A percentile compares a stretch with the other conserved stretches of the same genome.
phyloP scores from a whole-genome alignment of 2,329 filamentous ascomycete genomes.

The Aureobasidium namibiae region DNA sequence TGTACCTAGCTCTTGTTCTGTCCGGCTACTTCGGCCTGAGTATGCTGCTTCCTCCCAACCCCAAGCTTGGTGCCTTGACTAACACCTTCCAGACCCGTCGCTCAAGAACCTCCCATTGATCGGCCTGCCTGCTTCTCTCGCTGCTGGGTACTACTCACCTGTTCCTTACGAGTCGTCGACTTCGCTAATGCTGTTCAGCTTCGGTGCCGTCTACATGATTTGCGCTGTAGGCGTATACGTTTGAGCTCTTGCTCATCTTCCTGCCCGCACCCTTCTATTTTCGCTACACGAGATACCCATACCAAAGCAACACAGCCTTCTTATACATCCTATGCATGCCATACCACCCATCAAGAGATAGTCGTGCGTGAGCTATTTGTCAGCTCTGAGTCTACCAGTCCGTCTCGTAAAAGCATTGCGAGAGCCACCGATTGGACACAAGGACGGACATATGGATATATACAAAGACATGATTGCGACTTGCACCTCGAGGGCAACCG shows the following conservation, averaged over 20 bases:
- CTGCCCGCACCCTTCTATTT: neutral
- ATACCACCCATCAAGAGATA: neutral
- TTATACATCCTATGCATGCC: neutral
- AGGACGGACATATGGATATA: neutral
- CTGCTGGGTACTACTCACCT: slow-evolving; percentile 64
- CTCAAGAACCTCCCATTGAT: slow-evolving; percentile 66
- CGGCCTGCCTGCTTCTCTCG: slow-evolving; percentile 77
- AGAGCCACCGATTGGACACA: neutral
- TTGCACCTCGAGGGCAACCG: neutral
- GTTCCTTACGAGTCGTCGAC: slow-evolving; percentile 8
- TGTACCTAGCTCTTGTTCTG: slow-evolving; percentile 52
- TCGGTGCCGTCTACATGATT: slow-evolving; percentile 97
- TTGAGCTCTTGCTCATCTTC: slow-evolving; percentile 37
- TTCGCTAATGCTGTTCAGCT: slow-evolving; percentile 43
- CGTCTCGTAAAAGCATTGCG: neutral
- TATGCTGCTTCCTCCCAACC: slow-evolving; percentile 37
- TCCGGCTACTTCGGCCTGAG: slow-evolving; percentile 79
- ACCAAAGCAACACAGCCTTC: slow-evolving; percentile 3
- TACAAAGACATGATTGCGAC: neutral
- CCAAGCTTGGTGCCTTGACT: neutral
- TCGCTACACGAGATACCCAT: slow-evolving; percentile 9
- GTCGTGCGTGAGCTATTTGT: neutral
- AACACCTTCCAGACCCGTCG: slow-evolving; percentile 60
- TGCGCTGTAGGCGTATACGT: slow-evolving; percentile 98
- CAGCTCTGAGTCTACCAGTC: too few relatives aligned